Percentiles rank a stretch among this genome's conserved stretches.
Conservation (phyloP, 228 moss, liverwort and hornwort genomes). For the Sphagnum magellanicum region DNA sequence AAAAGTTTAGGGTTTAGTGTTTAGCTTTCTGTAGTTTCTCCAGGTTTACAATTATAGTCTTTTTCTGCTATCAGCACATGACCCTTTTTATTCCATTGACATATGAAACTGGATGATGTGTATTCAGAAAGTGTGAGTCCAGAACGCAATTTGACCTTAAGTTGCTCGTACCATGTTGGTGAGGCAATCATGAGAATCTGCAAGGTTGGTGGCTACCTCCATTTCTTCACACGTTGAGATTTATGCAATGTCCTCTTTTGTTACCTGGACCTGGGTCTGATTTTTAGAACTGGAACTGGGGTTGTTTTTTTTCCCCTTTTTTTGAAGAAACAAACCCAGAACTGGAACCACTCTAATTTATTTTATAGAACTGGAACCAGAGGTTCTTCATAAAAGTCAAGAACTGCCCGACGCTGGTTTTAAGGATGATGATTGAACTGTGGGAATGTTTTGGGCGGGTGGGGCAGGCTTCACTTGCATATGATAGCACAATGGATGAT, state of each 20-base stretch:
- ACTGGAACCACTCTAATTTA: no score
- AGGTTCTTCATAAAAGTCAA: no score
- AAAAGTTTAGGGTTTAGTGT: background rate
- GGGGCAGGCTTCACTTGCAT: constrained; percentile 81
- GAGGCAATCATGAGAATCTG: constrained; percentile 77
- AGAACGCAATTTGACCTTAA: constrained; percentile 75
- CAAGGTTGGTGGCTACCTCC: constrained; percentile 40
- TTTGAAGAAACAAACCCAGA: no score
- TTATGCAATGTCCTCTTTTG: no score
- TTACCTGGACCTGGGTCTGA: no score
- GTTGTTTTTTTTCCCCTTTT: no score
- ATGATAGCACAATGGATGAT: constrained; percentile 62
- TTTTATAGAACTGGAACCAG: no score
- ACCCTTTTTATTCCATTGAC: background rate
- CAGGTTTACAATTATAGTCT: background rate
- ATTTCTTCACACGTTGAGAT: no score
- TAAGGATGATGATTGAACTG: no score
- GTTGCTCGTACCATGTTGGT: constrained; percentile 94
- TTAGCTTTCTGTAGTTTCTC: background rate
- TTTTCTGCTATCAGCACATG: constrained; percentile 3
- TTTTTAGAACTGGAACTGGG: no score
- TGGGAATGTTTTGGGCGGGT: background rate
- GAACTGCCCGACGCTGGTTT: no score
- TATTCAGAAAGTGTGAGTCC: constrained; percentile 68
- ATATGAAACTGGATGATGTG: background rate